Evolutionary conservation across 176 grass and related monocot genomes (phyloP).

Genomic region (Carex parvula): DNA sequence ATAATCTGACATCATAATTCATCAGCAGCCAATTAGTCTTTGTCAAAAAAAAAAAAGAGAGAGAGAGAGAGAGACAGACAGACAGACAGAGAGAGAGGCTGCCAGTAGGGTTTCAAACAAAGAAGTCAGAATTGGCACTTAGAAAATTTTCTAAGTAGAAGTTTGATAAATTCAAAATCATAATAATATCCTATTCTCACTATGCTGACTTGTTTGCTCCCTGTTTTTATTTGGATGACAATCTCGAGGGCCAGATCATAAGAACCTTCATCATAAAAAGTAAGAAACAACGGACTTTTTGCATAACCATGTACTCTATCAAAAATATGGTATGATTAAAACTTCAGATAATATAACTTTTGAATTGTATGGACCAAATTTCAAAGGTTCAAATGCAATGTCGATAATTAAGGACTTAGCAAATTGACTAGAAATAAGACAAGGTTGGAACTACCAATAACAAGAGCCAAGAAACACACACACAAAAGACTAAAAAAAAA

Average conservation of each 20-base stretch:
- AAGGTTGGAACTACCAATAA: background rate
- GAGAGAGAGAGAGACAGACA: background rate
- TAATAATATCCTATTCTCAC: background rate
- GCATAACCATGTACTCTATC: background rate
- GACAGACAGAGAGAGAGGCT: background rate
- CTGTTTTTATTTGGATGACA: conserved; percentile 9
- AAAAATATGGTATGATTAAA: background rate
- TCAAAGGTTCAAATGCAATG: conserved; percentile 7
- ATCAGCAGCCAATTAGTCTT: background rate
- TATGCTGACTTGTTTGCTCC: background rate
- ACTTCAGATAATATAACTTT: background rate
- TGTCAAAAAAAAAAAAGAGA: background rate
- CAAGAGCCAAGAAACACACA: background rate
- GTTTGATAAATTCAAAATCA: background rate
- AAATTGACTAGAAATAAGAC: background rate
- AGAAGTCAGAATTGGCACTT: background rate
- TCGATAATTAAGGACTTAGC: background rate
- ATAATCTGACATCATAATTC: background rate
- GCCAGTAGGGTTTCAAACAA: background rate
- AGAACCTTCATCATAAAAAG: background rate
- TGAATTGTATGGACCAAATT: background rate
- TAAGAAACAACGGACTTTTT: background rate
- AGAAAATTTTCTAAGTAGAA: background rate
- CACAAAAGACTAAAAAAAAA: background rate
- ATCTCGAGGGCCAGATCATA: background rate